These are phyloP conservation scores for Phytopythium mirpurense DNA, from an alignment of 352 stramenopile genomes.

Conservation along the genomic window DNA sequence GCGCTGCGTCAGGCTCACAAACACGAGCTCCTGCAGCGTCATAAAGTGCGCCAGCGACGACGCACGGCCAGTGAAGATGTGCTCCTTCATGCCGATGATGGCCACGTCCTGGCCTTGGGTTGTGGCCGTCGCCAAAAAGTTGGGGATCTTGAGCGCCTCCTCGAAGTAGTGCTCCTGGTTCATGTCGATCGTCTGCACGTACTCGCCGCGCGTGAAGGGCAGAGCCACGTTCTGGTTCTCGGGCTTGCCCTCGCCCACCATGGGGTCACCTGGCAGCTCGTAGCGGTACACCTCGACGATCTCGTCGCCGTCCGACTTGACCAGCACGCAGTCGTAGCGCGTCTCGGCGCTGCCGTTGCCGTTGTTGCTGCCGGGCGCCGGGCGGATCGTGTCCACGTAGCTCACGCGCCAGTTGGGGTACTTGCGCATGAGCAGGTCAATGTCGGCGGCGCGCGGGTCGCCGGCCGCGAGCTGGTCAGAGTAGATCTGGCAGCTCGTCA, in stretches of 20 bases:
- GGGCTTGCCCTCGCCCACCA: conserved; percentile 83
- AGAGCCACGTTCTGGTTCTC: conserved; percentile 88
- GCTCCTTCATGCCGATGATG: conserved; percentile 88
- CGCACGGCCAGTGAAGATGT: conserved; percentile 85
- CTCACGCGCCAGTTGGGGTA: conserved; percentile 93
- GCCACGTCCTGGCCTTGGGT: conserved; percentile 59
- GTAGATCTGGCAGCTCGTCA: conserved; percentile 89
- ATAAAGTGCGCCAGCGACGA: conserved; percentile 86
- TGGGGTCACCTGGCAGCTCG: conserved; percentile 73
- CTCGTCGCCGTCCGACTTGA: conserved; percentile 80
- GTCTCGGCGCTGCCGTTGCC: conserved; percentile 56
- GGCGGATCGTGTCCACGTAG: conserved; percentile 84
- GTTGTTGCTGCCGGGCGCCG: conserved; percentile 56
- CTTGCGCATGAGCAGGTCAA: conserved; percentile 96
- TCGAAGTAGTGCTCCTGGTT: conserved; percentile 90
- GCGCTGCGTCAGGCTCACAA: conserved; percentile 83
- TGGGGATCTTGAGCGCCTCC: conserved; percentile 87
- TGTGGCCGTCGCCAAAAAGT: conserved; percentile 77
- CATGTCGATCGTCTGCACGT: conserved; percentile 90
- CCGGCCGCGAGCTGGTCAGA: conserved; percentile 68
- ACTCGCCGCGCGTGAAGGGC: conserved; percentile 83
- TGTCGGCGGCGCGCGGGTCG: conserved; percentile 89
- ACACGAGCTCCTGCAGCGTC: conserved; percentile 84
- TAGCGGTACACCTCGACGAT: conserved; percentile 88
- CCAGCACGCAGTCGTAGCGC: conserved; percentile 77